A percentile compares a stretch with the other conserved stretches of the same genome.
phyloP scores from a whole-genome alignment of 2,329 filamentous ascomycete genomes.

The Microdochium nivale region DNA sequence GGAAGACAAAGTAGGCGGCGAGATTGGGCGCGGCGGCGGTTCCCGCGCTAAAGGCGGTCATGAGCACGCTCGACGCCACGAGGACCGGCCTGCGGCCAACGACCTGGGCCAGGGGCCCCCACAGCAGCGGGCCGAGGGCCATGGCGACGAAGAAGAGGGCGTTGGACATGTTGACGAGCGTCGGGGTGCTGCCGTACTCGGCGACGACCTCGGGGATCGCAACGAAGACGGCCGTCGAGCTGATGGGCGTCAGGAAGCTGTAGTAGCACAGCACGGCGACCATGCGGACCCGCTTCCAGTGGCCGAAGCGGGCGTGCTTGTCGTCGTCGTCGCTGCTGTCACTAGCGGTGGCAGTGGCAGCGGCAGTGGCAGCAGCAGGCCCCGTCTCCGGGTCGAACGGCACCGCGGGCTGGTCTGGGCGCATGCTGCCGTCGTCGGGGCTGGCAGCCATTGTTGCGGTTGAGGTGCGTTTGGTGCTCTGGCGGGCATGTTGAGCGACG shows the following conservation, averaged over 20 bases:
- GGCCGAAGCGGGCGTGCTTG: neutral
- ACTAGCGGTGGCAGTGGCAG: neutral
- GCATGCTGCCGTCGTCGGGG: neutral
- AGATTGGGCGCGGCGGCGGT: constrained; percentile 60
- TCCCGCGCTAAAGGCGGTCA: constrained; percentile 55
- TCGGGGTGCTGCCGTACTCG: constrained; percentile 49
- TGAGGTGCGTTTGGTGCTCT: too few relatives aligned
- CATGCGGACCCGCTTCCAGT: constrained; percentile 17
- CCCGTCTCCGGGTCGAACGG: neutral
- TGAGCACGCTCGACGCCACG: constrained; percentile 34
- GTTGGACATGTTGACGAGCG: constrained; percentile 59
- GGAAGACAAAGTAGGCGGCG: constrained; percentile 57
- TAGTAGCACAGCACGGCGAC: constrained; percentile 49
- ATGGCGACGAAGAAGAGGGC: constrained; percentile 64
- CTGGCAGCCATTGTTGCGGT: neutral
- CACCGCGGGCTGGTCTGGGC: neutral
- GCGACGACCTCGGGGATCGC: constrained; percentile 57
- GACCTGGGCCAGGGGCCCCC: constrained; percentile 55
- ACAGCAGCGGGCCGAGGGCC: constrained; percentile 57
- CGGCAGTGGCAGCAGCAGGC: neutral
- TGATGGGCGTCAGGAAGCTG: constrained; percentile 53
- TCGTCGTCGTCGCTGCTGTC: neutral
- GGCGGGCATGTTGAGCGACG: too few relatives aligned
- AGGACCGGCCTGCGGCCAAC: constrained; percentile 40
- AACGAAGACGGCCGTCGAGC: constrained; percentile 54